A percentile compares a stretch with the other conserved stretches of the same genome.
phyloP scores from a whole-genome alignment of 371 early-diverging fungal genomes.

The Mucor indicus region DNA sequence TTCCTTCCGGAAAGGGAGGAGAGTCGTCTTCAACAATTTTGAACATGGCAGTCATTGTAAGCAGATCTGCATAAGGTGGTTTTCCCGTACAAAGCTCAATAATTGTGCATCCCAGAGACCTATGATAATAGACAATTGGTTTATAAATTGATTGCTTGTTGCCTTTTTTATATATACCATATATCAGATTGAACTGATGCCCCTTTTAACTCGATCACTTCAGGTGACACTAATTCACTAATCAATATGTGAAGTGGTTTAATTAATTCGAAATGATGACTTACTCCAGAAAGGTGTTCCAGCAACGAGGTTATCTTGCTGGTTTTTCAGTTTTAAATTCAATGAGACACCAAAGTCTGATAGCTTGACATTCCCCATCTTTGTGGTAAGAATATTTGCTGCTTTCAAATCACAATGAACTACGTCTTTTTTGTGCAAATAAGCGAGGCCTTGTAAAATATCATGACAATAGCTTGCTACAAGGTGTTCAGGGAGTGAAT shows the following conservation, averaged over 20 bases:
- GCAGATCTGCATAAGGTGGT: constrained; percentile 82
- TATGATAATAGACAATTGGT: not conserved
- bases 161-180: constrained; percentile 47
- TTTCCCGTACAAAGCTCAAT: constrained; percentile 87
- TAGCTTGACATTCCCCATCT: constrained; percentile 89
- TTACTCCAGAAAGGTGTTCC: constrained; percentile 96
- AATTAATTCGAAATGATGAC: not conserved
- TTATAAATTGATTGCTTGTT: too few relatives aligned
- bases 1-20: constrained; percentile 77
- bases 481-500: constrained; percentile 83
- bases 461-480: constrained; percentile 87
- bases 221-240: constrained; percentile 86
- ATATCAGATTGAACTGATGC: constrained; percentile 85
- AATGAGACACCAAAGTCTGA: constrained; percentile 94
- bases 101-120: constrained; percentile 81
- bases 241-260: constrained; percentile 18
- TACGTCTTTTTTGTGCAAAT: constrained; percentile 81
- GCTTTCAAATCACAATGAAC: constrained; percentile 98
- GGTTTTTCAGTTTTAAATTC: constrained; percentile 69
- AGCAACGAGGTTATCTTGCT: constrained; percentile 66
- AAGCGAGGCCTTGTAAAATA: constrained; percentile 85
- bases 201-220: constrained; percentile 86
- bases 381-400: constrained; percentile 93
- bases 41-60: constrained; percentile 88
- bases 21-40: constrained; percentile 87